A percentile compares a stretch with the other conserved stretches of the same genome.
These are phyloP conservation scores for Clathrospora elynae DNA, from an alignment of 2,329 filamentous ascomycete species.

Conservation along the genomic window DNA sequence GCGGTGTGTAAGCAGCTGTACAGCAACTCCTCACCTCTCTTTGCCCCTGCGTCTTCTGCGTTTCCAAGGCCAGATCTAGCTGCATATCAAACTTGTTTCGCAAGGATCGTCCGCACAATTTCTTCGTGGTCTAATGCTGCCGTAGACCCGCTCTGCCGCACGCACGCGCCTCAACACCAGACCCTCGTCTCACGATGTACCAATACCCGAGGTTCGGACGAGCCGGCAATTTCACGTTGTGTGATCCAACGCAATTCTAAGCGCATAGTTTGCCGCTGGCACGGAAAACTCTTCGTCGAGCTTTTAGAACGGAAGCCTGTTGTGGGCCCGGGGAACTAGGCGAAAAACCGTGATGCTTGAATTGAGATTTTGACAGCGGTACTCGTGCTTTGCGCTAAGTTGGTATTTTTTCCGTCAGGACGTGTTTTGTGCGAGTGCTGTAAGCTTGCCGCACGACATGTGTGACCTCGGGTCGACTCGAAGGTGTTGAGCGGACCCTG, in stretches of 20 bases:
- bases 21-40: too few species aligned
- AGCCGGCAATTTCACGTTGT: not conserved
- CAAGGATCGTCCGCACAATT: not conserved
- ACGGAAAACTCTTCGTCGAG: not conserved
- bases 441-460: slow-evolving; percentile 8
- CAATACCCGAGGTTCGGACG: slow-evolving; percentile 8
- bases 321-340: too few species aligned
- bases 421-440: slow-evolving; percentile 3
- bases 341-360: too few species aligned
- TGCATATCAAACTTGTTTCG: slow-evolving; percentile 2
- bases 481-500: slow-evolving; percentile 3
- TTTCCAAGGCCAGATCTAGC: not conserved
- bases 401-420: slow-evolving; percentile 2
- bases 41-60: too few species aligned
- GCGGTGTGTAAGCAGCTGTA: too few species aligned
- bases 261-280: not conserved
- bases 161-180: slow-evolving; percentile 10
- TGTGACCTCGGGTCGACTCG: slow-evolving; percentile 6
- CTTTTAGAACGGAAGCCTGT: too few species aligned
- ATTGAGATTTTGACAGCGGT: slow-evolving; percentile 1
- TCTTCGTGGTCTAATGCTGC: not conserved
- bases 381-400: not conserved
- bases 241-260: slow-evolving; percentile 1
- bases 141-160: not conserved
- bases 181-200: slow-evolving; percentile 6